phyloP scores from a whole-genome alignment of 306 rosid species.

The Ormosia emarginata region DNA sequence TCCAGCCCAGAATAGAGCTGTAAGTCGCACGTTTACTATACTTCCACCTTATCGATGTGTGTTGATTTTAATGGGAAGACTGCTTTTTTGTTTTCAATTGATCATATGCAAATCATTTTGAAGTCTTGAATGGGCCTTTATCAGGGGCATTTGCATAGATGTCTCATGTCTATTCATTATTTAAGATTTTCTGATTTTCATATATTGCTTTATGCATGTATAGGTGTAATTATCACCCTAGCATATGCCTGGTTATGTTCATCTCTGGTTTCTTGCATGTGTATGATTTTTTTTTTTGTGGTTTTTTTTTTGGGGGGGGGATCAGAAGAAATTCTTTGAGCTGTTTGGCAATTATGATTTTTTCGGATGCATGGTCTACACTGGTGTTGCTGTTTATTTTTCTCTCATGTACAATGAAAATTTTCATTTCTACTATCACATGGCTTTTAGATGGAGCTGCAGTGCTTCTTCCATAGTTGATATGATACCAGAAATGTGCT shows the following conservation, averaged over 20 bases:
- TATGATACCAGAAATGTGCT: slow-evolving; percentile 9
- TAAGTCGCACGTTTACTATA: slow-evolving; percentile 43
- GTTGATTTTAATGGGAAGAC: background rate
- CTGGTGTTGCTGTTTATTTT: background rate
- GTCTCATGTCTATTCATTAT: background rate
- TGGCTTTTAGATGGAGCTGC: slow-evolving; percentile 5
- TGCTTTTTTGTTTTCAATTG: background rate
- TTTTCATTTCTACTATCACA: background rate
- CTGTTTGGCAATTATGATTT: background rate
- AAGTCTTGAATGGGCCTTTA: background rate
- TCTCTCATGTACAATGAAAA: background rate
- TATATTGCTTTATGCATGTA: background rate
- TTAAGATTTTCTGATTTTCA: background rate
- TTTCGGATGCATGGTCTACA: background rate
- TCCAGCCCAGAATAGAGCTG: slow-evolving; percentile 90
- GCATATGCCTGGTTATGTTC: background rate
- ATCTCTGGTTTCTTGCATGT: background rate
- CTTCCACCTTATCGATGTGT: background rate
- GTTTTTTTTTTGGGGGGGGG: background rate
- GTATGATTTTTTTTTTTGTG: background rate
- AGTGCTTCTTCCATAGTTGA: slow-evolving; percentile 9
- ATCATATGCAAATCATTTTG: background rate
- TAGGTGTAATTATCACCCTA: background rate
- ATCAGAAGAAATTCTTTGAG: background rate
- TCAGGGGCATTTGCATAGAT: background rate